These are phyloP conservation scores for Ophiosphaerella korrae DNA, from an alignment of 2,329 filamentous ascomycete genomes.

Conservation along the genomic window DNA sequence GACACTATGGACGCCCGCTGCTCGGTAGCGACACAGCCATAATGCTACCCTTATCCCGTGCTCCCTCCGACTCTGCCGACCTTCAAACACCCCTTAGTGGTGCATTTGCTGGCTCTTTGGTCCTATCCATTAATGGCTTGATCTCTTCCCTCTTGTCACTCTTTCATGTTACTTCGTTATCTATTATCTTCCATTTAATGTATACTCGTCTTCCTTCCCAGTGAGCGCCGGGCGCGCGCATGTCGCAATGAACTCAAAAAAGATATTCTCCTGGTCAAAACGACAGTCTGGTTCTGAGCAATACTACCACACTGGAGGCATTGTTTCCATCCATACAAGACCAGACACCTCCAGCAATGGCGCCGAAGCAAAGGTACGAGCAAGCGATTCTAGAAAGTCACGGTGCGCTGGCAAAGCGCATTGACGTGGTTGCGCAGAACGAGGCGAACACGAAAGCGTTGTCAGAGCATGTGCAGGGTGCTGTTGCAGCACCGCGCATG, in stretches of 20 bases:
- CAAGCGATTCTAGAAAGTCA: conserved; percentile 2
- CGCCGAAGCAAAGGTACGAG: conserved; percentile 40
- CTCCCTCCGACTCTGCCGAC: no score
- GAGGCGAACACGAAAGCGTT: conserved; percentile 21
- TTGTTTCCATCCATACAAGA: conserved; percentile 43
- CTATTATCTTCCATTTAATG: conserved; percentile 5
- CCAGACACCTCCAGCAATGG: conserved; percentile 12
- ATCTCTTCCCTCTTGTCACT: background rate
- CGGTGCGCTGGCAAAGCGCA: conserved; percentile 40
- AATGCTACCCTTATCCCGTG: background rate
- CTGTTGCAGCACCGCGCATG: conserved; percentile 19
- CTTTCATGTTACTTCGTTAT: background rate
- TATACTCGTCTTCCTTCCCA: background rate
- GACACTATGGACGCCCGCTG: conserved; percentile 13
- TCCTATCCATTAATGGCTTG: conserved; percentile 1
- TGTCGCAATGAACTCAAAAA: conserved; percentile 47
- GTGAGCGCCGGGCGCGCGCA: conserved; percentile 3
- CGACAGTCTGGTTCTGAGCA: conserved; percentile 42
- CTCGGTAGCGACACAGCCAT: conserved; percentile 8
- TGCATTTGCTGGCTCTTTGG: conserved; percentile 3
- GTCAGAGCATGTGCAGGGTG: conserved; percentile 28
- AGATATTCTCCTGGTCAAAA: conserved; percentile 54
- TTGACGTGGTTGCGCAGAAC: conserved; percentile 41
- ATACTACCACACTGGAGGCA: conserved; percentile 45
- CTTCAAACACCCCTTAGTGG: background rate